Conservation (phyloP, 441 rosid species). For the Jatropha multifida region DNA sequence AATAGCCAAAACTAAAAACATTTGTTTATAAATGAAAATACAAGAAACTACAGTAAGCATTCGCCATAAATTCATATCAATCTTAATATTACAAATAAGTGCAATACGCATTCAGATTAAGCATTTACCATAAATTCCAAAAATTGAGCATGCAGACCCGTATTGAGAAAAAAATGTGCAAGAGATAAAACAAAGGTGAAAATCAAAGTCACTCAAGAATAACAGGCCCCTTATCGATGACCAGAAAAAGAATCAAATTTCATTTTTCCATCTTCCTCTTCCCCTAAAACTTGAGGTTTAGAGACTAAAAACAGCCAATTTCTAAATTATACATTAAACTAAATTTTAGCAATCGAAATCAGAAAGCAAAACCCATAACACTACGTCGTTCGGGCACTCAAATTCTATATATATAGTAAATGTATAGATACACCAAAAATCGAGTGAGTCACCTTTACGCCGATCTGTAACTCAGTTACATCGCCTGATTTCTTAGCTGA, state of each 20-base stretch:
- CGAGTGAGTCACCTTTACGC: conserved; percentile 62
- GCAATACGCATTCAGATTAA: not conserved
- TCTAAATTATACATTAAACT: not conserved
- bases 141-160: too few species aligned
- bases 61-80: not conserved
- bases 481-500: conserved; percentile 69
- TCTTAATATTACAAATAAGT: not conserved
- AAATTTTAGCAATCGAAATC: not conserved
- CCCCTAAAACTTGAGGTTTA: not conserved
- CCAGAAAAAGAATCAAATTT: not conserved
- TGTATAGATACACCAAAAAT: not conserved
- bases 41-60: not conserved
- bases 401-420: not conserved
- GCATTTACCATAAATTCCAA: too few species aligned
- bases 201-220: not conserved
- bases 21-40: not conserved
- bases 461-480: conserved; percentile 88
- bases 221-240: not conserved
- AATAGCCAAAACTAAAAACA: not conserved
- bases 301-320: not conserved
- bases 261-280: not conserved
- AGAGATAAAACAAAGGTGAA: not conserved
- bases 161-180: too few species aligned
- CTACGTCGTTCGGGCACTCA: not conserved
- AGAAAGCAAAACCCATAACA: not conserved